Percentiles rank a stretch among this genome's conserved stretches.
Evolutionary conservation across 2,329 filamentous ascomycete species (phyloP).

Genomic region (Penicillium sp.): DNA sequence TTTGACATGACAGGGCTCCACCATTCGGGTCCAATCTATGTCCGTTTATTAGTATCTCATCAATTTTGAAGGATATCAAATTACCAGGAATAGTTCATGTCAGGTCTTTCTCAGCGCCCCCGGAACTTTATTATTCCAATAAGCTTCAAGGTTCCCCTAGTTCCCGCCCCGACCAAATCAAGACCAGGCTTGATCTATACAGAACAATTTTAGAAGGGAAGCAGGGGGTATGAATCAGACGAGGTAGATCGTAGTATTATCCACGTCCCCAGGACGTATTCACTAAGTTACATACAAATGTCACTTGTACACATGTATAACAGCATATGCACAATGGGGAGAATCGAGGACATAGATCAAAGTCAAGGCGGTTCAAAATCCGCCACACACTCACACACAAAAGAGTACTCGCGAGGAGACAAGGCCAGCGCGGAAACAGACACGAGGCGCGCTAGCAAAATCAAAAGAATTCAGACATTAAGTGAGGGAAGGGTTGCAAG

Average conservation of each 20-base stretch:
- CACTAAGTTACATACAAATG: slow-evolving; percentile 28
- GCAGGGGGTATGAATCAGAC: background rate
- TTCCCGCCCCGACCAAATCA: background rate
- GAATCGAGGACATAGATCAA: slow-evolving; percentile 24
- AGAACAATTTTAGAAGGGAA: background rate
- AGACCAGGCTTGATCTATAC: background rate
- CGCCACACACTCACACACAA: slow-evolving; percentile 12
- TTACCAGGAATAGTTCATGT: background rate
- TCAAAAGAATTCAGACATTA: slow-evolving; percentile 38
- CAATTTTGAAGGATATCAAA: background rate
- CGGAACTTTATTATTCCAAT: background rate
- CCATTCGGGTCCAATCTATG: background rate
- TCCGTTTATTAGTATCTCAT: background rate
- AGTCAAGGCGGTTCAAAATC: slow-evolving; percentile 17
- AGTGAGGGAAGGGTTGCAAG: slow-evolving; percentile 21
- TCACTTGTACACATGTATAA: slow-evolving; percentile 22
- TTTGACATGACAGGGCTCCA: background rate
- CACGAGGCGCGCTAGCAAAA: slow-evolving; percentile 28
- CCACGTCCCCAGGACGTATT: slow-evolving; percentile 28
- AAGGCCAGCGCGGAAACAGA: slow-evolving; percentile 29
- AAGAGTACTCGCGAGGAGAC: background rate
- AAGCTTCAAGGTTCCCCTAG: background rate
- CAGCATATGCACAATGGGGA: slow-evolving; percentile 25
- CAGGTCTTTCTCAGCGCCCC: background rate
- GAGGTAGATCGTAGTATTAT: slow-evolving; percentile 27